A percentile compares a stretch with the other conserved stretches of the same genome.
Evolutionary conservation across 148 eudicot species (phyloP).

Genomic region (Vaccinium macrocarpon): DNA sequence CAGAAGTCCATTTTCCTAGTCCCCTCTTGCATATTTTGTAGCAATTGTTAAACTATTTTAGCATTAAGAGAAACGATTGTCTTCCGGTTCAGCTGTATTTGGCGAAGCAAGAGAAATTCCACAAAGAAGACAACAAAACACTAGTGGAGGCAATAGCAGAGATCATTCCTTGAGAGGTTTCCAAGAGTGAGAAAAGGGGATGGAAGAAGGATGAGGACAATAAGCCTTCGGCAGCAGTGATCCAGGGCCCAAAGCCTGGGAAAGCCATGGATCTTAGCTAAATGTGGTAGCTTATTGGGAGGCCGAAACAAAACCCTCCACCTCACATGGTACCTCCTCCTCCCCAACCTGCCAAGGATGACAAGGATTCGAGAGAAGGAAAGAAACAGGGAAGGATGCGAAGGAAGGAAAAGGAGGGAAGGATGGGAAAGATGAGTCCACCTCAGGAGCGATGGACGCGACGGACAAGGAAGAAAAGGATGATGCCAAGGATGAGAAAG

Average conservation of each 20-base stretch:
- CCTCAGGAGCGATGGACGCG: neutral
- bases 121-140: slow-evolving; percentile 51
- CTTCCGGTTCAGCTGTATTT: slow-evolving; percentile 34
- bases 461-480: neutral
- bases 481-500: neutral
- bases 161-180: slow-evolving; percentile 53
- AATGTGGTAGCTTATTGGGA: slow-evolving; percentile 38
- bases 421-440: slow-evolving; percentile 9
- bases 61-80: neutral
- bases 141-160: slow-evolving; percentile 57
- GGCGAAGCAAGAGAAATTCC: slow-evolving; percentile 52
- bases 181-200: slow-evolving; percentile 48
- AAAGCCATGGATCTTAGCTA: slow-evolving; percentile 49
- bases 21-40: neutral
- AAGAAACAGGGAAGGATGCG: slow-evolving; percentile 13
- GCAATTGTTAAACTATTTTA: neutral
- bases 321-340: slow-evolving; percentile 46
- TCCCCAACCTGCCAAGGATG: slow-evolving; percentile 26
- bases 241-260: slow-evolving; percentile 59
- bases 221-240: slow-evolving; percentile 35
- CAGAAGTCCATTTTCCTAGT: neutral
- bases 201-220: slow-evolving; percentile 44
- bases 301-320: slow-evolving; percentile 47
- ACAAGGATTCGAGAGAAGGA: slow-evolving; percentile 13
- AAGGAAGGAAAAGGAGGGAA: slow-evolving; percentile 24